phyloP scores from a whole-genome alignment of 331 rosid species.

The Acacia pycnantha region DNA sequence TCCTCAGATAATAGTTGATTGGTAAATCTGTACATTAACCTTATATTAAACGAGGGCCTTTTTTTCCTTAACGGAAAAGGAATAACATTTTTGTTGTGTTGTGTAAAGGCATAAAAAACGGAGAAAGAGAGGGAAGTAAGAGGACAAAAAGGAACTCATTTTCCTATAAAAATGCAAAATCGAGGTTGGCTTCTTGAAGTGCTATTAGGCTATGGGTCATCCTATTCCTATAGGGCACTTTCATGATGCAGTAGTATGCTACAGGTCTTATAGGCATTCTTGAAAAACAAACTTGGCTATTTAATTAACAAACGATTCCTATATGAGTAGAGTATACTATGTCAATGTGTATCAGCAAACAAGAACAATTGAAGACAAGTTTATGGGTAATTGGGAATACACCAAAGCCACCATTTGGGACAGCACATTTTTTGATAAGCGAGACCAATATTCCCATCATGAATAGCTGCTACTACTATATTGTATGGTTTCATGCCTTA shows the following conservation, averaged over 20 bases:
- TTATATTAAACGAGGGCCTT: too few species aligned
- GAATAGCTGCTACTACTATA: not conserved
- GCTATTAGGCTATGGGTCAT: not conserved
- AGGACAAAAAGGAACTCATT: slow-evolving; percentile 17
- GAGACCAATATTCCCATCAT: not conserved
- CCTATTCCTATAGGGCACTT: not conserved
- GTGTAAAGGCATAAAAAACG: slow-evolving; percentile 28
- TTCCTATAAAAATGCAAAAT: not conserved
- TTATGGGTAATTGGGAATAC: not conserved
- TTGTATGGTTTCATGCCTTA: not conserved
- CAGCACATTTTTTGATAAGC: not conserved
- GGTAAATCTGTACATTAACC: too few species aligned
- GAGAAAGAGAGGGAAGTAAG: not conserved
- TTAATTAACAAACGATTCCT: not conserved
- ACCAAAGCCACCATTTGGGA: not conserved
- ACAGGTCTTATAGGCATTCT: slow-evolving; percentile 16
- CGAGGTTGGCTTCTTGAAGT: not conserved
- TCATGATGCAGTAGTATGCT: too few species aligned
- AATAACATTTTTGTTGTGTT: not conserved
- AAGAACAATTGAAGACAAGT: not conserved
- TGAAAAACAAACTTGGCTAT: not conserved
- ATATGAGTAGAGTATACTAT: not conserved
- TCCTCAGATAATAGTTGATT: too few species aligned
- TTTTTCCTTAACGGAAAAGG: not conserved
- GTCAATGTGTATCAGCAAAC: not conserved